phyloP scores from a whole-genome alignment of 352 stramenopile genomes.

The Phytophthora quininea region DNA sequence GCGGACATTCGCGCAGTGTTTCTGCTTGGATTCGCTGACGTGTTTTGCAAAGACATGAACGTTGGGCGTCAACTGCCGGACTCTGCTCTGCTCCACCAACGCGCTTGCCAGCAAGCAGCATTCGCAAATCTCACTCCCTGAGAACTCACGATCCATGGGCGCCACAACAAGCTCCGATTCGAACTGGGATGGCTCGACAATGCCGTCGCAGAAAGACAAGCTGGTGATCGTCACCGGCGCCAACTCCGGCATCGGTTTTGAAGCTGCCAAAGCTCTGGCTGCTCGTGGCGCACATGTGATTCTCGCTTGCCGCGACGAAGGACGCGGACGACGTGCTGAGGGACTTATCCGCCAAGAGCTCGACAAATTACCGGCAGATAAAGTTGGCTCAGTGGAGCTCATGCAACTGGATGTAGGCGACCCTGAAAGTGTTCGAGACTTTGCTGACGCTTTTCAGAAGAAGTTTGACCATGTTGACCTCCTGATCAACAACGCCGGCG shows the following conservation, averaged over 20 bases:
- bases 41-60: constrained; percentile 28
- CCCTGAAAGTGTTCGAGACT: constrained; percentile 46
- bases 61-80: constrained; percentile 8
- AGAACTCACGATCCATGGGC: constrained; percentile 23
- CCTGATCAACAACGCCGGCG: constrained; percentile 81
- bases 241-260: constrained; percentile 83
- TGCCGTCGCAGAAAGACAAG: constrained; percentile 51
- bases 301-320: constrained; percentile 71
- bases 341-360: constrained; percentile 35
- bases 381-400: constrained; percentile 57
- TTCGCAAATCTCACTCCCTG: constrained; percentile 26
- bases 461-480: constrained; percentile 55
- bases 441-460: constrained; percentile 43
- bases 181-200: constrained; percentile 34
- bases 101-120: neutral
- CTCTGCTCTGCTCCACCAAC: neutral
- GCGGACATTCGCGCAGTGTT: constrained; percentile 6
- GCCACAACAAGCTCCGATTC: constrained; percentile 8
- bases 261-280: constrained; percentile 59
- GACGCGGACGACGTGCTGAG: constrained; percentile 33
- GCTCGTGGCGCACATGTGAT: constrained; percentile 69
- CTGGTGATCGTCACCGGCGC: constrained; percentile 74
- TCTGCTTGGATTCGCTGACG: constrained; percentile 37
- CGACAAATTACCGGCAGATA: constrained; percentile 1
- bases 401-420: constrained; percentile 45